Conservation (phyloP, 768 basidiomycete species). For the Naematelia encephala region DNA sequence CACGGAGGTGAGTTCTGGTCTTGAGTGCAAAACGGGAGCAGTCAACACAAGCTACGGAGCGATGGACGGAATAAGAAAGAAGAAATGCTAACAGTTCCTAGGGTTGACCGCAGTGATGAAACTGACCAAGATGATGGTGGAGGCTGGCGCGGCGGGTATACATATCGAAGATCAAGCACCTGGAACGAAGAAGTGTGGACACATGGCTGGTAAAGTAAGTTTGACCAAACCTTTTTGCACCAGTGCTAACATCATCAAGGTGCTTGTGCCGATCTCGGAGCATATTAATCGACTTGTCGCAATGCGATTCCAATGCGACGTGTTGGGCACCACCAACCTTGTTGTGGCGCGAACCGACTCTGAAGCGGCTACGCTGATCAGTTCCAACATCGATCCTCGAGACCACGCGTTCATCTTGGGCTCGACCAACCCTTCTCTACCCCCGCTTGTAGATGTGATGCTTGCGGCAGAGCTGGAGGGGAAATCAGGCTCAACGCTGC, state of each 20-base stretch:
- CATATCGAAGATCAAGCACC: constrained; percentile 98
- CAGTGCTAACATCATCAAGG: constrained; percentile 58
- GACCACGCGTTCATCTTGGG: constrained; percentile 98
- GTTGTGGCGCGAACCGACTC: constrained; percentile 92
- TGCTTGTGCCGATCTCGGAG: constrained; percentile 93
- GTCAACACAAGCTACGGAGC: too few relatives aligned
- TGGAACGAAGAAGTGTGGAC: constrained; percentile 80
- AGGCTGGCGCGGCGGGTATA: constrained; percentile 95
- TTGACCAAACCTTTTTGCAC: neutral
- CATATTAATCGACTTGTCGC: constrained; percentile 98
- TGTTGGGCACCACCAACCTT: constrained; percentile 96
- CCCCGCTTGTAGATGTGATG: constrained; percentile 75
- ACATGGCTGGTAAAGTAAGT: constrained; percentile 52
- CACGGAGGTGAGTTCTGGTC: constrained; percentile 60
- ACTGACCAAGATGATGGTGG: constrained; percentile 96
- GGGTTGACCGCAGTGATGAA: constrained; percentile 99
- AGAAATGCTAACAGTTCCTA: constrained; percentile 11
- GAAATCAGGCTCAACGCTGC: constrained; percentile 72
- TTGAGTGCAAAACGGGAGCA: too few relatives aligned
- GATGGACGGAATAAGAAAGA: too few relatives aligned
- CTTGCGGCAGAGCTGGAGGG: constrained; percentile 76
- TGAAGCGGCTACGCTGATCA: constrained; percentile 94
- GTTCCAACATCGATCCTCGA: constrained; percentile 93
- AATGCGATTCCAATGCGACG: constrained; percentile 93
- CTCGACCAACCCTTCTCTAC: constrained; percentile 68